Conservation (phyloP, 1,284 basidiomycete genomes). For the Gomphus sp. region DNA sequence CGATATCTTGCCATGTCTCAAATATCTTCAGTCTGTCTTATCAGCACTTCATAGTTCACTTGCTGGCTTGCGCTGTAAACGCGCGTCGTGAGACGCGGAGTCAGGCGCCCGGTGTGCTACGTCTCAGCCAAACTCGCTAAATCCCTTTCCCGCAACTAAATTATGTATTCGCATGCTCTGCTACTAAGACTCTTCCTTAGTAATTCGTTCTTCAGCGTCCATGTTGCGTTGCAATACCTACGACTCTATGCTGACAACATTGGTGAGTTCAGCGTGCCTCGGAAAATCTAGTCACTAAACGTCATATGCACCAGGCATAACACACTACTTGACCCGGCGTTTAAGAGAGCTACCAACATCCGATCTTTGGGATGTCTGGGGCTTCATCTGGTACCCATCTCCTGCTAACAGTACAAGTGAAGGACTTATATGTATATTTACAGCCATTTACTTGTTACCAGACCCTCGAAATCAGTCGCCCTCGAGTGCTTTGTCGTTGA, state of each 20-base stretch:
- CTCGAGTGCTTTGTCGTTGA: slow-evolving; percentile 89
- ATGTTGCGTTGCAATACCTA: slow-evolving; percentile 86
- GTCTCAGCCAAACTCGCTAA: not conserved
- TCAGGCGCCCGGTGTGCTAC: not conserved
- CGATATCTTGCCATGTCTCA: too few species aligned
- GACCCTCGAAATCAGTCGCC: slow-evolving; percentile 82
- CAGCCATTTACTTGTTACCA: slow-evolving; percentile 87
- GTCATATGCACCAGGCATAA: slow-evolving; percentile 46
- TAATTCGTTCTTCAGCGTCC: slow-evolving; percentile 83
- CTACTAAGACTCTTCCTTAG: slow-evolving; percentile 84
- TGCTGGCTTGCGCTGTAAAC: too few species aligned
- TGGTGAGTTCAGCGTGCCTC: slow-evolving; percentile 22
- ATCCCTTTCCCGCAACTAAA: not conserved
- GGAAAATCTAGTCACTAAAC: not conserved
- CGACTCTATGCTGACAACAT: slow-evolving; percentile 86
- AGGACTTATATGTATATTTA: not conserved
- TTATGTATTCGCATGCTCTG: slow-evolving; percentile 47
- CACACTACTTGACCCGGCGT: slow-evolving; percentile 86
- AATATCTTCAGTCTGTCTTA: too few species aligned
- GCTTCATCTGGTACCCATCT: slow-evolving; percentile 76
- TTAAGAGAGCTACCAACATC: slow-evolving; percentile 69
- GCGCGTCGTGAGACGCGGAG: not conserved
- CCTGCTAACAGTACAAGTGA: not conserved
- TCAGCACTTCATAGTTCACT: too few species aligned
- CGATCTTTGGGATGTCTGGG: slow-evolving; percentile 92